Base-by-base conservation (phyloP, 371 early-diverging fungal genomes). In the Circinella umbellata region DNA sequence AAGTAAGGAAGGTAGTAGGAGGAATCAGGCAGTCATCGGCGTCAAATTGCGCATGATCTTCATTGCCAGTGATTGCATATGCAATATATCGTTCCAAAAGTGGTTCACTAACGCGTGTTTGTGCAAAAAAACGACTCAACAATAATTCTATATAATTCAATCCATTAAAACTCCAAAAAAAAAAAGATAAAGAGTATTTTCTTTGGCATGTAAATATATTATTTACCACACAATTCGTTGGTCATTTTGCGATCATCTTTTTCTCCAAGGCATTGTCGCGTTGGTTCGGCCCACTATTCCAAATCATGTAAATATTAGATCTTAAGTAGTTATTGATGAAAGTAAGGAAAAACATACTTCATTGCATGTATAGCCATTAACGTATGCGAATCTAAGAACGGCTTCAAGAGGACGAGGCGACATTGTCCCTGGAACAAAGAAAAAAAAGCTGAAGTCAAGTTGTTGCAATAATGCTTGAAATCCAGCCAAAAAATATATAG, bases 251-350 rank as follows among this genome's bases (percentile, higher is more conserved):
- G 35, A 63, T 74, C 72, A 34, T 65, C 68, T 53, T 66, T 62
- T 68, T 73, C 42, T 42, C 9, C 63, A n/a, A 75, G 54, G 64
- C 76, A 81, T 69, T 80, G 78, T 62, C 68, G 69, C 38, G 77
- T 79, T 35, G 79, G 81, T 60, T 70, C 71, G 60, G 76, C 73
- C 82, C 82, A 84, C 82, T 80, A 53, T n/a, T 27, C 11, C 42
- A 42, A 9, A 42, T 42, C 6, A 42, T 11, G 6, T 11, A 42
- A 9, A 6, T 42, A 42, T 42, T 42, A 42, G 42, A 42, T 42
- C 42, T 9, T 9, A 42, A 42, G 11, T 42, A 42, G 6, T 11
- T 42, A 9, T 42, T 9, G 42, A 42, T 6, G 42, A 42, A 42
- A 42, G 11, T 42, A 46, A 51, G 51, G 51, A 51, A 27, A 27